Evolutionary conservation across 2,329 filamentous ascomycete species (phyloP), one percentile per base, ranked within the genome.

Genomic region (Scytalidium sp.): DNA sequence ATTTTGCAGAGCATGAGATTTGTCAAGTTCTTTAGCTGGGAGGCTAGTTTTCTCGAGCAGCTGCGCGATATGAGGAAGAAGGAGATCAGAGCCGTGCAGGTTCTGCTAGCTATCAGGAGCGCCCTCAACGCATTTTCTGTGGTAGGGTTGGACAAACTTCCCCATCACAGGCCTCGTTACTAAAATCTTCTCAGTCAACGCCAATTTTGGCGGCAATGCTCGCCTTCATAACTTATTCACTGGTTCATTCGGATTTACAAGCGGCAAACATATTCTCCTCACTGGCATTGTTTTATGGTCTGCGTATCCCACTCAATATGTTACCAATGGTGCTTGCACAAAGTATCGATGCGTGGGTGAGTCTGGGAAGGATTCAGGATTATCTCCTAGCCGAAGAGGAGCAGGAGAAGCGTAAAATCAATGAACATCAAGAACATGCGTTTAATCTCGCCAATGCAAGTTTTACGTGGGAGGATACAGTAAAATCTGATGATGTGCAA

Each of bases 181-280:
- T n/a, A n/a, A n/a, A n/a, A n/a, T n/a, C n/a, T n/a, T n/a, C n/a
- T n/a, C n/a, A n/a, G n/a, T 87, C 90, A 1, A 79, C 96, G 63
- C 91, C 92, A 9, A 87, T 94, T 47, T 96, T 96, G 58, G 90
- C 92, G 0, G 93, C 90, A 2, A 96, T 96, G 89, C 67, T 97
- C 32, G 82, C 91, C 0, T 97, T 97, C 68, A 92, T 96, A 69
- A 91, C 88, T 0, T 85, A 80, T 58, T 84, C 81, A 2, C 67
- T 84, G 43, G 76, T 81, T 2, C 73, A 86, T 48, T 84, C 90
- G 58, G 67, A 67, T 21, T 77, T 97, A 21, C 74, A 81, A 2
- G 83, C 92, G 0, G 88, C 90, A 0, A 75, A 83, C 20, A 80
- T 96, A 29, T 97, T 97, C 71, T 96, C 91, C 0, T 96, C 91